These are phyloP conservation scores for Trichoderma endophyticum DNA, from an alignment of 2,329 filamentous ascomycete species.

Conservation along the genomic window DNA sequence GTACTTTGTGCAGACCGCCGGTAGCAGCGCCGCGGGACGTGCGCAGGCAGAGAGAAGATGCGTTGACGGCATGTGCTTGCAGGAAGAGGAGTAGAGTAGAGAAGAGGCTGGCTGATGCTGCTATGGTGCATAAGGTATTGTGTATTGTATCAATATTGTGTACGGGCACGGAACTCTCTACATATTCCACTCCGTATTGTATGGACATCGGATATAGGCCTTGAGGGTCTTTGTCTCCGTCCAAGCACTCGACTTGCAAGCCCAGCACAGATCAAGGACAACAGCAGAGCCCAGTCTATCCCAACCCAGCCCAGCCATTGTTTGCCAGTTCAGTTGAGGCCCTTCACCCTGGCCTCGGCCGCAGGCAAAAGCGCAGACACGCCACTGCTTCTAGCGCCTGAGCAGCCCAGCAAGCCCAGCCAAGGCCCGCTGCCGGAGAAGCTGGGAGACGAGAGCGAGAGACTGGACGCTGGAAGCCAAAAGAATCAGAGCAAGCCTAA, in stretches of 20 bases:
- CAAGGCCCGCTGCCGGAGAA: background rate
- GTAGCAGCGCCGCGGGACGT: background rate
- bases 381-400: background rate
- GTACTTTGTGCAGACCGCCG: constrained; percentile 17
- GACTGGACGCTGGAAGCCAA: background rate
- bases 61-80: background rate
- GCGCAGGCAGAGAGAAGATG: background rate
- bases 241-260: background rate
- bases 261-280: background rate
- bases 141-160: background rate
- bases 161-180: background rate
- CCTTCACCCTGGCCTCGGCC: background rate
- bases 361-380: constrained; percentile 1
- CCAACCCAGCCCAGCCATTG: background rate
- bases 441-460: background rate
- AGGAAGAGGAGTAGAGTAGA: background rate
- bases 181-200: background rate
- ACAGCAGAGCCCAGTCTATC: background rate
- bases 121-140: background rate
- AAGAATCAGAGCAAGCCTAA: background rate
- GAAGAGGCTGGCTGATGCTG: background rate
- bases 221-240: background rate
- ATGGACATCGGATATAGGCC: background rate
- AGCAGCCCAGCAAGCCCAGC: background rate
- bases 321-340: background rate